Evolutionary conservation across 2,329 filamentous ascomycete genomes (phyloP).

Genomic region (Leptoxyphium fumago): DNA sequence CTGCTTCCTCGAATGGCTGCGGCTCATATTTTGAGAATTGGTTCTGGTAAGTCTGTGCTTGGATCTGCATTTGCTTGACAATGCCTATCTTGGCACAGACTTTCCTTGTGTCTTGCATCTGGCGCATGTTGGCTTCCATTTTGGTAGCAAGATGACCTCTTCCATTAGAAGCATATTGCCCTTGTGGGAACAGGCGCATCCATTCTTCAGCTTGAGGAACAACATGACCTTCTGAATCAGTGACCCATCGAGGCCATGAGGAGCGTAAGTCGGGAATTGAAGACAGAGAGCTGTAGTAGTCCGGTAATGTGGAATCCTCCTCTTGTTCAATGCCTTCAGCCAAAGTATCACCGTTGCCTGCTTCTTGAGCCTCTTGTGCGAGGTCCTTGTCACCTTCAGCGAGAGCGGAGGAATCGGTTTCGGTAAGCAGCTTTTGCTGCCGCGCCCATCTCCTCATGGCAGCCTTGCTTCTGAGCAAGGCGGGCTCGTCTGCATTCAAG

Average conservation of each 20-base stretch:
- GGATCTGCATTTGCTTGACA: constrained; percentile 98
- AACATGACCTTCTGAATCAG: constrained; percentile 77
- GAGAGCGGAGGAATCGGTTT: constrained; percentile 17
- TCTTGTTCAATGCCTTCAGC: constrained; percentile 92
- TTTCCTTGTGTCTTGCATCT: constrained; percentile 94
- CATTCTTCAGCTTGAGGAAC: constrained; percentile 80
- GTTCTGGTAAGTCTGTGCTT: constrained; percentile 90
- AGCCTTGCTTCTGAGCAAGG: constrained; percentile 67
- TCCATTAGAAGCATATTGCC: constrained; percentile 55
- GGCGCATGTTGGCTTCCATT: constrained; percentile 79
- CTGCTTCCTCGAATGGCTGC: constrained; percentile 72
- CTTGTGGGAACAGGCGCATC: constrained; percentile 59
- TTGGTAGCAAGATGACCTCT: constrained; percentile 59
- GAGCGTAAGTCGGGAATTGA: constrained; percentile 72
- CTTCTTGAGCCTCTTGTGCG: constrained; percentile 27
- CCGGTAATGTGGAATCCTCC: constrained; percentile 69
- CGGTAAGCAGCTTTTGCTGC: constrained; percentile 45
- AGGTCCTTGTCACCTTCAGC: constrained; percentile 30
- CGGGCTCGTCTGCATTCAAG: constrained; percentile 76
- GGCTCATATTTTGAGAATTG: constrained; percentile 95
- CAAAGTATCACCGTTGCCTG: constrained; percentile 54
- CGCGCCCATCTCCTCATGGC: constrained; percentile 82
- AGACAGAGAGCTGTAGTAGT: constrained; percentile 84
- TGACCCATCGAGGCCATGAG: constrained; percentile 62
- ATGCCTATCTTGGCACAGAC: constrained; percentile 92